These are phyloP conservation scores for Drechslerella stenobrocha DNA, from an alignment of 2,329 filamentous ascomycete species.

Conservation along the genomic window DNA sequence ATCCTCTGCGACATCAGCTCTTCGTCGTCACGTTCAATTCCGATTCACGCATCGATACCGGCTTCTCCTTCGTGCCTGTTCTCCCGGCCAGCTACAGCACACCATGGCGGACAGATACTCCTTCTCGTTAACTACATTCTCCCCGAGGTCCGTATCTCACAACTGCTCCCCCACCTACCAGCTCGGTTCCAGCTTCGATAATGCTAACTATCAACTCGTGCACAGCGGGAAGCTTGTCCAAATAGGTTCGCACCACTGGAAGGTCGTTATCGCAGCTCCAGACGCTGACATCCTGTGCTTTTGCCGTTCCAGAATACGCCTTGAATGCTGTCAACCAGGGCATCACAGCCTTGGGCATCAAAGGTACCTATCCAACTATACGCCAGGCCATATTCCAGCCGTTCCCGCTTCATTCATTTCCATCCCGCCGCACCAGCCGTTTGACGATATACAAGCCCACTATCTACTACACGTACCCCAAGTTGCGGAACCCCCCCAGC, in stretches of 20 bases:
- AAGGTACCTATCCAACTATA: constrained; percentile 64
- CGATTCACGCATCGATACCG: constrained; percentile 11
- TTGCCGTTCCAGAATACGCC: constrained; percentile 76
- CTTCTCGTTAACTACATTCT: constrained; percentile 99
- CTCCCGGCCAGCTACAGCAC: not conserved
- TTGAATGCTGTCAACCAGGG: constrained; percentile 99
- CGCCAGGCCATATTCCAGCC: not conserved
- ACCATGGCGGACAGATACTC: constrained; percentile 97
- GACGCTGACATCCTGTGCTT: constrained; percentile 8
- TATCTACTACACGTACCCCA: constrained; percentile 6
- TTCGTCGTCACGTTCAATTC: constrained; percentile 20
- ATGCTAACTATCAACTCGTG: constrained; percentile 35
- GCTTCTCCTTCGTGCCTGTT: not conserved
- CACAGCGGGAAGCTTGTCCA: constrained; percentile 95
- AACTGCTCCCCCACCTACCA: constrained; percentile 5
- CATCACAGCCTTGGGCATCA: constrained; percentile 97
- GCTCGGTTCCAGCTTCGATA: constrained; percentile 23
- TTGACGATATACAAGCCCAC: no score
- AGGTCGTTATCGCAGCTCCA: constrained; percentile 4
- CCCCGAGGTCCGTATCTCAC: constrained; percentile 73
- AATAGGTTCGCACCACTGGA: constrained; percentile 68
- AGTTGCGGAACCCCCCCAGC: constrained; percentile 25
- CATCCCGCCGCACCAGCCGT: not conserved
- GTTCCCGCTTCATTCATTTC: constrained; percentile 1
- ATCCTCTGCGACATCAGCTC: constrained; percentile 7